phyloP scores from a whole-genome alignment of 2,329 filamentous ascomycete genomes.

The Colletotrichum echinochloae region DNA sequence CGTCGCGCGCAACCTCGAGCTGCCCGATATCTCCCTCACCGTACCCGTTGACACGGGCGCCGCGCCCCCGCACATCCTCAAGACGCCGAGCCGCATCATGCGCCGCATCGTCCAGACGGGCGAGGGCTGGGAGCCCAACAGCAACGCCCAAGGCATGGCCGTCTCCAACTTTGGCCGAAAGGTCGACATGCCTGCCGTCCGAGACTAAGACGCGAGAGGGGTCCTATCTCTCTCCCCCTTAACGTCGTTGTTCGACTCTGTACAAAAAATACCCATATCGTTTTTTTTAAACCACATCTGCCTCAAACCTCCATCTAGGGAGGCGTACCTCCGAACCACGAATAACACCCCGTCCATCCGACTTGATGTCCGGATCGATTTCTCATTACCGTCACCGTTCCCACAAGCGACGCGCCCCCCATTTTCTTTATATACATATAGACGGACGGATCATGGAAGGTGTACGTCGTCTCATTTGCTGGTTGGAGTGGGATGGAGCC shows the following conservation, averaged over 20 bases:
- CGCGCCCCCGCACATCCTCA: slow-evolving; percentile 15
- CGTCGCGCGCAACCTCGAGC: slow-evolving; percentile 44
- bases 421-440: slow-evolving; percentile 23
- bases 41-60: slow-evolving; percentile 41
- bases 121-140: slow-evolving; percentile 19
- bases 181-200: slow-evolving; percentile 35
- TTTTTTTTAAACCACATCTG: slow-evolving; percentile 3
- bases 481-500: neutral
- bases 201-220: slow-evolving; percentile 10
- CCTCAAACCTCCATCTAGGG: neutral
- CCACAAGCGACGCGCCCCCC: slow-evolving; percentile 22
- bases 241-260: slow-evolving; percentile 9
- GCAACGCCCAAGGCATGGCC: slow-evolving; percentile 13
- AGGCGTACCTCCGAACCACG: slow-evolving; percentile 2
- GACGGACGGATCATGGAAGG: slow-evolving; percentile 35
- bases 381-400: slow-evolving; percentile 25
- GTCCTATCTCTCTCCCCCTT: neutral
- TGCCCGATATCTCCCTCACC: slow-evolving; percentile 44
- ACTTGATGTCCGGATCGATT: slow-evolving; percentile 39
- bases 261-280: slow-evolving; percentile 30
- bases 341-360: slow-evolving; percentile 26
- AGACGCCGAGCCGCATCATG: slow-evolving; percentile 31
- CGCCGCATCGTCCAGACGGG: slow-evolving; percentile 35
- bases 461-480: slow-evolving; percentile 7
- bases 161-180: slow-evolving; percentile 23